phyloP scores from a whole-genome alignment of 1,284 basidiomycete species.

The Trametes pubescens region DNA sequence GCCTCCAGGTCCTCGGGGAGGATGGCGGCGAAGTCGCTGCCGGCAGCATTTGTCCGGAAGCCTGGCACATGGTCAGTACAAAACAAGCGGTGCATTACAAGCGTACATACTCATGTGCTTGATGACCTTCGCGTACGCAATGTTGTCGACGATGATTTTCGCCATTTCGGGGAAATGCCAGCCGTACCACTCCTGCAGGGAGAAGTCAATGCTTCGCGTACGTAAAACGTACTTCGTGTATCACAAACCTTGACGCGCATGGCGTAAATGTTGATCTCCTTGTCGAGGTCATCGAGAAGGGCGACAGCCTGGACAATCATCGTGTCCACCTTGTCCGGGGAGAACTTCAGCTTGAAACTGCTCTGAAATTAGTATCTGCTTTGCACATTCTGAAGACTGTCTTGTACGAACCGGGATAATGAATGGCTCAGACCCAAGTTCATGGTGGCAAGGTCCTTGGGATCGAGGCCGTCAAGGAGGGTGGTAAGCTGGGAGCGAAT shows the following conservation, averaged over 20 bases:
- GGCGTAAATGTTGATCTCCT: constrained; percentile 99
- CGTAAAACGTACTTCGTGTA: not conserved
- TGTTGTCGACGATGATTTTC: constrained; percentile 97
- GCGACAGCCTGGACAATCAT: constrained; percentile 99
- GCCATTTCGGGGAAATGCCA: constrained; percentile 99
- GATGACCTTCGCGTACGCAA: constrained; percentile 95
- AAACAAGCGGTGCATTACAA: not conserved
- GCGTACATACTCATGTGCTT: constrained; percentile 77
- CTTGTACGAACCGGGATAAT: constrained; percentile 76
- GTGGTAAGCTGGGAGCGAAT: constrained; percentile 91
- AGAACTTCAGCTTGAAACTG: constrained; percentile 99
- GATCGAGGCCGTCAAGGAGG: constrained; percentile 89
- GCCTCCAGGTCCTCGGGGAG: constrained; percentile 96
- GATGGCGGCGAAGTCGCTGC: constrained; percentile 88
- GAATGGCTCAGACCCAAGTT: constrained; percentile 97
- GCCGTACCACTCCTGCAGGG: constrained; percentile 94
- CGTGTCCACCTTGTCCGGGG: constrained; percentile 98
- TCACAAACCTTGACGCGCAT: constrained; percentile 92
- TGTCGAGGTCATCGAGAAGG: constrained; percentile 98
- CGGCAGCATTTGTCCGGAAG: constrained; percentile 91
- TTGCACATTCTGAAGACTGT: too few relatives aligned
- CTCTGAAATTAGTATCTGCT: not conserved
- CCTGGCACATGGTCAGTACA: constrained; percentile 50
- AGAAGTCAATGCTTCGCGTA: not conserved
- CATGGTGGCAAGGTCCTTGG: constrained; percentile 98